phyloP scores from a whole-genome alignment of 495 filamentous ascomycete genomes.

The Penicillium angulare region DNA sequence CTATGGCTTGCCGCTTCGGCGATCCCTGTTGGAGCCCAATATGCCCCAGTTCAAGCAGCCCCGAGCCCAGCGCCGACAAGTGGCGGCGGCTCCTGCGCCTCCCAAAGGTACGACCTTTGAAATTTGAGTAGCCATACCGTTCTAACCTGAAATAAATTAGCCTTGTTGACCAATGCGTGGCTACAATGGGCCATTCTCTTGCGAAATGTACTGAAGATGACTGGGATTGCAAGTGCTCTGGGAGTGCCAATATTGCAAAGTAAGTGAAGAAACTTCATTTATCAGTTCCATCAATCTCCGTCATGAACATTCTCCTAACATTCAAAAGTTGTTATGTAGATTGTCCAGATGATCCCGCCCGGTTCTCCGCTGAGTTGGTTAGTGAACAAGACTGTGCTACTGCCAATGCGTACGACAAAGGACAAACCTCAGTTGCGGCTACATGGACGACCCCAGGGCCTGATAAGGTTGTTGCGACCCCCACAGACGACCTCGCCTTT shows the following conservation, averaged over 20 bases:
- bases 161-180: slow-evolving; percentile 19
- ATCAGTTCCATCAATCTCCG: background rate
- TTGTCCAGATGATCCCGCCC: slow-evolving; percentile 14
- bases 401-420: slow-evolving; percentile 21
- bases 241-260: slow-evolving; percentile 24
- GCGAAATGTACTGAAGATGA: slow-evolving; percentile 9
- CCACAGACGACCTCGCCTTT: background rate
- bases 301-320: background rate
- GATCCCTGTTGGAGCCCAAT: too few relatives aligned
- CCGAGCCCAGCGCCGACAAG: background rate
- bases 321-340: slow-evolving; percentile 20
- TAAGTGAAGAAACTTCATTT: too few relatives aligned
- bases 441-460: slow-evolving; percentile 16
- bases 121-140: background rate
- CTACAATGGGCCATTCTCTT: slow-evolving; percentile 13
- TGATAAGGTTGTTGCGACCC: slow-evolving; percentile 7
- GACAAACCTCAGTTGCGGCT: slow-evolving; percentile 1
- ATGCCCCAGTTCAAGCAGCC: too few relatives aligned
- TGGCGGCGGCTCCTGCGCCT: slow-evolving; percentile 7
- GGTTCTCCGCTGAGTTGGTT: slow-evolving; percentile 10
- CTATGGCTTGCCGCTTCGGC: too few relatives aligned
- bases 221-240: slow-evolving; percentile 30
- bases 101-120: slow-evolving; percentile 9
- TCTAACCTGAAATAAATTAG: slow-evolving; percentile 13
- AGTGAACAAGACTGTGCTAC: slow-evolving; percentile 20